Conservation (phyloP, 352 stramenopile species). For the Phytophthora citrophthora region DNA sequence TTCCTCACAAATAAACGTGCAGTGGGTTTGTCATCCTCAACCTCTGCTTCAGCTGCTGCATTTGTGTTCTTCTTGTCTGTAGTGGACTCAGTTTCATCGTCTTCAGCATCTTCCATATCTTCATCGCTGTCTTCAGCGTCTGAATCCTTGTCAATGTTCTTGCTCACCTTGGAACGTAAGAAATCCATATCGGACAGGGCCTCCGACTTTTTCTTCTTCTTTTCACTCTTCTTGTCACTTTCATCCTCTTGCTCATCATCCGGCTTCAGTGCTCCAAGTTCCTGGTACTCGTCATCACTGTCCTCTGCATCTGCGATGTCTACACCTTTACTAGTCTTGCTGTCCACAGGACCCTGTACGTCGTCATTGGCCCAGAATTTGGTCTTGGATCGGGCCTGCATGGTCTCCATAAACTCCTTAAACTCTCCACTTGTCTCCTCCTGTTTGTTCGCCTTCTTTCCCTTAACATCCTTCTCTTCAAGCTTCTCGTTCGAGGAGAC, state of each 20-base stretch:
- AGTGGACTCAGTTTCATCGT: conserved; percentile 5
- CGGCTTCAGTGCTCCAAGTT: conserved; percentile 37
- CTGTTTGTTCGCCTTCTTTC: conserved; percentile 19
- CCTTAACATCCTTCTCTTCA: conserved; percentile 34
- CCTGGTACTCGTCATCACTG: conserved; percentile 46
- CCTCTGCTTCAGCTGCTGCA: conserved; percentile 11
- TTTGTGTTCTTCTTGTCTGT: conserved; percentile 7
- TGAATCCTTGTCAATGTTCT: conserved; percentile 87
- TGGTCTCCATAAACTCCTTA: conserved; percentile 91
- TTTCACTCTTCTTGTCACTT: conserved; percentile 29
- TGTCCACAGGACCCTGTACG: conserved; percentile 53
- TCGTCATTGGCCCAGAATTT: conserved; percentile 94
- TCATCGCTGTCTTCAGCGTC: conserved; percentile 31
- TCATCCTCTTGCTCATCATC: conserved; percentile 29
- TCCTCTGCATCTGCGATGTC: conserved; percentile 41
- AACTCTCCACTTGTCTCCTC: conserved; percentile 65
- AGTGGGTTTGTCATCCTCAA: conserved; percentile 50
- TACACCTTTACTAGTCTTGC: conserved; percentile 29
- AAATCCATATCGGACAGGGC: conserved; percentile 93
- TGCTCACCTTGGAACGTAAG: conserved; percentile 93
- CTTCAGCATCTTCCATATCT: conserved; percentile 45
- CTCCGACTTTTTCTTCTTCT: conserved; percentile 31
- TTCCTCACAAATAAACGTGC: conserved; percentile 98
- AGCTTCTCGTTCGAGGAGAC: conserved; percentile 13
- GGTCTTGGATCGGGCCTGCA: conserved; percentile 89